These are phyloP conservation scores for Skeletonema tropicum DNA, from an alignment of 108 stramenopile species.

Conservation along the genomic window DNA sequence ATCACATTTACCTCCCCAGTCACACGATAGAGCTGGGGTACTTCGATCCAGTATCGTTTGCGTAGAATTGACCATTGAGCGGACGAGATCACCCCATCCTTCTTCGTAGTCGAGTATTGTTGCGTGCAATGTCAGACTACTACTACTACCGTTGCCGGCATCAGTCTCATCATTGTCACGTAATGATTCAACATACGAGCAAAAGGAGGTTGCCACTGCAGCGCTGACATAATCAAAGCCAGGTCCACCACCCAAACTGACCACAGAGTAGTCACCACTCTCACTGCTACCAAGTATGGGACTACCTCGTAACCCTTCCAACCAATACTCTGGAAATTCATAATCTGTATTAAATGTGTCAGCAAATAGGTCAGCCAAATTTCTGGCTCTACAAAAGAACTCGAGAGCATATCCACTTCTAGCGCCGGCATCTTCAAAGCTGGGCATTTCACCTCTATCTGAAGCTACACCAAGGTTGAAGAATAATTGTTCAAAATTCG, in stretches of 20 bases:
- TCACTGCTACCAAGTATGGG: conserved; percentile 11
- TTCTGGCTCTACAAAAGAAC: conserved; percentile 51
- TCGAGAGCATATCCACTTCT: conserved; percentile 64
- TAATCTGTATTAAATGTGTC: conserved; percentile 11
- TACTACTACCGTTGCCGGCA: background rate
- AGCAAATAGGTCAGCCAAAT: conserved; percentile 52
- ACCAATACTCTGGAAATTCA: conserved; percentile 28
- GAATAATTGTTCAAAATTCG: conserved; percentile 29
- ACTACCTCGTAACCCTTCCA: conserved; percentile 17
- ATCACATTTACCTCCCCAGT: conserved; percentile 69
- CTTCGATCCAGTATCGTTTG: conserved; percentile 14
- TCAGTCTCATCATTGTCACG: background rate
- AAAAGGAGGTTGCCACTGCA: conserved; percentile 48
- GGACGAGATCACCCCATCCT: conserved; percentile 62
- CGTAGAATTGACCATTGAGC: conserved; percentile 49
- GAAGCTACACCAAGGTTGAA: conserved; percentile 54
- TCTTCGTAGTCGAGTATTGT: conserved; percentile 67
- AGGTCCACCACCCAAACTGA: conserved; percentile 69
- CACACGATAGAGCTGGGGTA: conserved; percentile 11
- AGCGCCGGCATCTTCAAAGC: conserved; percentile 56
- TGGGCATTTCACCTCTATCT: conserved; percentile 54
- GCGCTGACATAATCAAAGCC: conserved; percentile 65
- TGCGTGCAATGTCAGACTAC: conserved; percentile 19
- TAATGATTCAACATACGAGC: conserved; percentile 4
- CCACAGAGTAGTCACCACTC: conserved; percentile 10